Base-by-base conservation (phyloP, 2,329 filamentous ascomycete species). In the Alternaria infectoria region DNA sequence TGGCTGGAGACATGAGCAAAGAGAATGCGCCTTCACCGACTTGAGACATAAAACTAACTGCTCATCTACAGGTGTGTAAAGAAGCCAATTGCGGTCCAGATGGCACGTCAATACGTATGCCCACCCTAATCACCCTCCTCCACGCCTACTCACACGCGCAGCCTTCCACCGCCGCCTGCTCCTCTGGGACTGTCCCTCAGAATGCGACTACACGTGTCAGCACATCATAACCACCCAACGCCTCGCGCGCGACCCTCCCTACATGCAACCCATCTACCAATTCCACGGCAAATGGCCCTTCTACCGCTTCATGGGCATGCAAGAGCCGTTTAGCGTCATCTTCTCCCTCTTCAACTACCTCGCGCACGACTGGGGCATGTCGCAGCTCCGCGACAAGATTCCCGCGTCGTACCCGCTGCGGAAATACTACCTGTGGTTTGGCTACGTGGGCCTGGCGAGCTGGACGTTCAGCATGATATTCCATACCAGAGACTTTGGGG, bases 201-300 rank as follows among this genome's bases (percentile, higher is more conserved):
- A 99, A 87, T 99, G 96, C 88, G 94, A 99, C 85, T 97, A 99
- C 84, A 91, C 92, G 65, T 99, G 96, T 85, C 96, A 99, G 80
- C 95, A 97, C 85, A 91, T 97, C 79, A 86, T 96, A 64, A 98
- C 96, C 60, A 82, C 88, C 71, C 82, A 83, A 62, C 93, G 95
- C 67, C 82, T 93, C 69, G 83, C 87, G 25, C 84, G 87, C 66
- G 86, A 88, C 64, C 87, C 88, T 32, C 87, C 87, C 1, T 89
- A 89, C 83, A 82, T 87, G 66, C 80, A 88, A 28, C 87, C 89
- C 11, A 81, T 97, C 54, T 90, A 95, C 60, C 96, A 99, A 82
- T 99, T 94, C 85, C 93, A 99, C 83, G 96, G 96, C 30, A 99
- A 99, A 87, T 99, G 96, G 96, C 96, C 96, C 43, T 99, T 99